phyloP scores from a whole-genome alignment of 2,329 filamentous ascomycete genomes.

The Triangularia verruculosa region DNA sequence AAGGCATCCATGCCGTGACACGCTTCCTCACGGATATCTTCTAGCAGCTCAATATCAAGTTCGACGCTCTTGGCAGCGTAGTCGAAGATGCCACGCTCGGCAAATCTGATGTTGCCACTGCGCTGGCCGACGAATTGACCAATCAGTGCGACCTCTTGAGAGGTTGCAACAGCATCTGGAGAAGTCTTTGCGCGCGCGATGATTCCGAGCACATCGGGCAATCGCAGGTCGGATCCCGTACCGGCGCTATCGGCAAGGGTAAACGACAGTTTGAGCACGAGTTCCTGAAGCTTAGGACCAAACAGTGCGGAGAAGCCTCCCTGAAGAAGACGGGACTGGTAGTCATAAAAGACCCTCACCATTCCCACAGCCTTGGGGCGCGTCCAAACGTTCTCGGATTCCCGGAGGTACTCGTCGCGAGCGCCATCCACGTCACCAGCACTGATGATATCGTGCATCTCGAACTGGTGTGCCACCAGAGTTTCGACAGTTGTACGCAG shows the following conservation, averaged over 20 bases:
- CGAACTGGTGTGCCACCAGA: slow-evolving; percentile 51
- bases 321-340: slow-evolving; percentile 50
- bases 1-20: slow-evolving; percentile 56
- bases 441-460: slow-evolving; percentile 50
- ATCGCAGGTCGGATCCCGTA: slow-evolving; percentile 33
- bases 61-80: slow-evolving; percentile 49
- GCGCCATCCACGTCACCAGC: slow-evolving; percentile 33
- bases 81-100: slow-evolving; percentile 50
- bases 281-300: slow-evolving; percentile 50
- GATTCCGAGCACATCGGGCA: slow-evolving; percentile 45
- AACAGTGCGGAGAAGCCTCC: slow-evolving; percentile 50
- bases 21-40: slow-evolving; percentile 51
- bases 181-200: slow-evolving; percentile 44
- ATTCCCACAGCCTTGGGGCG: slow-evolving; percentile 47
- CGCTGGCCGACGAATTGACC: slow-evolving; percentile 48
- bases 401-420: slow-evolving; percentile 30
- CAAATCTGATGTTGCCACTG: slow-evolving; percentile 44
- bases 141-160: slow-evolving; percentile 48
- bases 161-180: slow-evolving; percentile 43
- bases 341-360: slow-evolving; percentile 50
- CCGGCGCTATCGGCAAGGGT: slow-evolving; percentile 42
- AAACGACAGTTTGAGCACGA: slow-evolving; percentile 52
- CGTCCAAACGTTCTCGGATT: slow-evolving; percentile 44
- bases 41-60: slow-evolving; percentile 51
- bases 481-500: slow-evolving; percentile 49